Evolutionary conservation across 169 alveolate genomes (phyloP), one percentile per base, ranked within the genome.

Genomic region (Plasmodium fragile): DNA sequence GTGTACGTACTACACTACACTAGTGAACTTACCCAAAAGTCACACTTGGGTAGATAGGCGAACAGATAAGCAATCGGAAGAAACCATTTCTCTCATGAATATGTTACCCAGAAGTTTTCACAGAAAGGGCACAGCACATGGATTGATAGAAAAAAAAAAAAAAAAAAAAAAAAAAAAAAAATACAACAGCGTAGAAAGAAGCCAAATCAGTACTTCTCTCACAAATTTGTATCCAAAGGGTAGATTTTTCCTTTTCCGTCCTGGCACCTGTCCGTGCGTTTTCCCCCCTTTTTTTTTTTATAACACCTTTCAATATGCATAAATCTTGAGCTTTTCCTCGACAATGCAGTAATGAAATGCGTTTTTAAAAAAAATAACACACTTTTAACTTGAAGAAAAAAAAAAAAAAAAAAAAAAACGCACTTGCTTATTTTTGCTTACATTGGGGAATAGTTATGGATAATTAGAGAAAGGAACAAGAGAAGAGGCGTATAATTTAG

Each of bases 341-440:
- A 39, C 52, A 39, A 18, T 39, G 83, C 52, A 80, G 30, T 80
- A 80, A 49, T 80, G 85, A 49, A 80, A 80, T n/a, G 73, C 65
- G 75, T 16, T 39, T 79, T 36, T 59, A 39, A 25, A 82, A 25
- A 82, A 55, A 82, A 55, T 82, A 55, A 36, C 41, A 82, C 28
- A 82, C 65, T 32, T 36, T 55, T 28, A 75, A 28, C 55, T 75
- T 52, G 32, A 82, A 82, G 39, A 82, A 82, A 65, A 32, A 30
- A n/a, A 49, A 11, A 49, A 11, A 11, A 49, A 7, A 25, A 28
- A 45, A 32, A 49, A 30, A 28, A 81, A 69, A 3, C 25, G 3
- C 69, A 39, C 43, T 43, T 13, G 53, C 30, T 22, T 5, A 80
- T 39, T 79, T 79, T 34, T 79, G 59, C 32, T 43, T 25, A 30